A percentile compares a stretch with the other conserved stretches of the same genome.
Conservation (phyloP, 2,329 filamentous ascomycete genomes). For the Fonsecaea pedrosoi region DNA sequence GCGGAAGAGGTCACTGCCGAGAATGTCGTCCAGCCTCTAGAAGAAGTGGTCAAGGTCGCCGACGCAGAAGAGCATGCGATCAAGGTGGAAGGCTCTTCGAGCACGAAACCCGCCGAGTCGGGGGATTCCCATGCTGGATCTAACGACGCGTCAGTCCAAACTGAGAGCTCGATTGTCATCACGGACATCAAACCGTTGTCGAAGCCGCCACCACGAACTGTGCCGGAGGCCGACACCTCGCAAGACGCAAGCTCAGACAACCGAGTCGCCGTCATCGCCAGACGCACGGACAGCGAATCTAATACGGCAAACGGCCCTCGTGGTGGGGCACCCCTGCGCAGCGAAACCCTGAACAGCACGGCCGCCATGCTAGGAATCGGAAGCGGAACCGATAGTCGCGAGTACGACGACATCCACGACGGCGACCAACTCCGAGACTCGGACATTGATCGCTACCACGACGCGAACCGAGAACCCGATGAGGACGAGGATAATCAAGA, state of each 20-base stretch:
- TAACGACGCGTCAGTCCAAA: constrained; percentile 36
- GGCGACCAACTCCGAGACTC: not conserved
- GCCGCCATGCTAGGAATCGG: constrained; percentile 24
- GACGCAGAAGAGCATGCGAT: constrained; percentile 36
- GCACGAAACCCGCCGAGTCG: not conserved
- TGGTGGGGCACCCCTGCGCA: constrained; percentile 17
- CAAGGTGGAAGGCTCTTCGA: not conserved
- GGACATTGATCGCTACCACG: not conserved
- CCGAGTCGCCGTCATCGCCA: not conserved
- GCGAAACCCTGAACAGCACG: constrained; percentile 30
- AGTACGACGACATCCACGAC: constrained; percentile 3
- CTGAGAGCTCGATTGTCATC: constrained; percentile 40
- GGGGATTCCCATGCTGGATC: not conserved
- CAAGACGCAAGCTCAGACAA: not conserved
- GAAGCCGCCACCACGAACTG: constrained; percentile 16
- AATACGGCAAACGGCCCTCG: not conserved
- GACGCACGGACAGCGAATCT: not conserved
- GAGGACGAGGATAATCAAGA: constrained; percentile 1
- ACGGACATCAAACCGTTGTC: constrained; percentile 18
- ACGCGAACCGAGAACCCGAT: constrained; percentile 2
- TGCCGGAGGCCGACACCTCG: constrained; percentile 7
- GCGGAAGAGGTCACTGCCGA: constrained; percentile 36
- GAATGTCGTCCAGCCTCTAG: constrained; percentile 42
- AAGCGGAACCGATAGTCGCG: constrained; percentile 1
- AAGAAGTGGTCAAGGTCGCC: constrained; percentile 38